Conservation (phyloP, 768 basidiomycete species). For the Pleurotus tuoliensis region DNA sequence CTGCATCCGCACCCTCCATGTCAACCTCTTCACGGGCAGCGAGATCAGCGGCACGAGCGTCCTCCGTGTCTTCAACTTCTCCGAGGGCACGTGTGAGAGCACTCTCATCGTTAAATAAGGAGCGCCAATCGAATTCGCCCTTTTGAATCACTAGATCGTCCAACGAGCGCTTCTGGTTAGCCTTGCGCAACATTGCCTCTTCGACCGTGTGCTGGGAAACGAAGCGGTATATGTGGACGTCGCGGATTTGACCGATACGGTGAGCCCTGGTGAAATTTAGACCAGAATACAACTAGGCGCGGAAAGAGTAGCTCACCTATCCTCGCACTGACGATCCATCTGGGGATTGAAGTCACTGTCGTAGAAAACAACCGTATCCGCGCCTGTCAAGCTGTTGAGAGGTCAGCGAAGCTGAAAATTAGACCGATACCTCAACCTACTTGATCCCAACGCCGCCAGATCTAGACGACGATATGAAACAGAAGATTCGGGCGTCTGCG, state of each 20-base stretch:
- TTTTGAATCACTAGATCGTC: constrained; percentile 90
- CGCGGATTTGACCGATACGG: constrained; percentile 95
- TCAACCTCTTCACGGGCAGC: constrained; percentile 72
- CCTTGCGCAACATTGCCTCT: constrained; percentile 93
- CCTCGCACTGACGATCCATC: constrained; percentile 97
- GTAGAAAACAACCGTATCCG: constrained; percentile 96
- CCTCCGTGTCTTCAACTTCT: constrained; percentile 86
- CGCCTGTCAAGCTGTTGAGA: constrained; percentile 64
- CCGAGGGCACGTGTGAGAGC: constrained; percentile 74
- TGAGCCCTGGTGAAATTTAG: constrained; percentile 61
- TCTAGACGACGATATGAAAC: constrained; percentile 83
- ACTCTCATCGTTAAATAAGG: constrained; percentile 64
- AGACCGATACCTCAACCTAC: constrained; percentile 35
- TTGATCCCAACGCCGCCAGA: constrained; percentile 94
- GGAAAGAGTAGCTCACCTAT: constrained; percentile 49
- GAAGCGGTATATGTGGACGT: constrained; percentile 95
- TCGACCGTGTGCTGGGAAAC: constrained; percentile 89
- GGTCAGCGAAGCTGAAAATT: too few relatives aligned
- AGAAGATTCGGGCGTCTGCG: constrained; percentile 73
- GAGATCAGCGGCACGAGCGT: constrained; percentile 74
- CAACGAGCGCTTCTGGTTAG: constrained; percentile 94
- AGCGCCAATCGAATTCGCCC: constrained; percentile 94
- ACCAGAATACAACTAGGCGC: background rate
- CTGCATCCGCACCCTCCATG: constrained; percentile 74
- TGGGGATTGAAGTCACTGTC: constrained; percentile 97